Base-by-base conservation (phyloP, 805 yeast genomes). In the Kazachstania africana region DNA sequence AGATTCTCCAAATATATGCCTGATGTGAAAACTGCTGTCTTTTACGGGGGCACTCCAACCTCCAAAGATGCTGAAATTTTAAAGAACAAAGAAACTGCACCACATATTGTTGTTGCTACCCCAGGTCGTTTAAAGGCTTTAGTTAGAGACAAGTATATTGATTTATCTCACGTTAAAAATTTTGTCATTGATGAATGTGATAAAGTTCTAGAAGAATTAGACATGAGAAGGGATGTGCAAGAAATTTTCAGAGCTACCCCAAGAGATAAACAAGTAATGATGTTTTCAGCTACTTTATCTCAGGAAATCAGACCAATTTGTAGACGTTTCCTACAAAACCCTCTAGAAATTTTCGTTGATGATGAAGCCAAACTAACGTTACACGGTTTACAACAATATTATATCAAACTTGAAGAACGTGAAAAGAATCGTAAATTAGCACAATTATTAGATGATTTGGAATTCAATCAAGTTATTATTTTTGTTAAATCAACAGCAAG, bases 1-100 rank as follows among this genome's bases (percentile, higher is more conserved):
- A 79, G 98, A 66, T 88, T 88, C 69, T 83, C 96, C 51, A 91
- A 91, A 70, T 88, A 88, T 64, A 81, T 88, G 85, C 97, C 97
- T 42, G 96, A 88, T 47, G 95, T 91, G 35, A 79, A 76, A 60
- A 91, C 98, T 37, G 91, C 87, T 44, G 98, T 91, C 36, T 85
- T 88, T 62, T 91, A 82, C 63, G 98, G 97, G 60, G 98, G 98
- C 67, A 75, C 82, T 37, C 78, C 84, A 52, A 77, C 82, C 49
- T 66, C 70, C 45, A 77, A 80, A 60, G 96, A 88, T 60, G 73
- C 78, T 51, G 95, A 84, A 58, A 65, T 80, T 46, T 70, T 88
- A 63, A 79, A 82, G 68, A 78, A 80, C 68, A 82, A 83, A 64
- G 96, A 87, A 42, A 80, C 93, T 26, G 76, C 91, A 52, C 98